Base-by-base conservation (phyloP, 805 yeast genomes). In the Saturnispora diversa region DNA sequence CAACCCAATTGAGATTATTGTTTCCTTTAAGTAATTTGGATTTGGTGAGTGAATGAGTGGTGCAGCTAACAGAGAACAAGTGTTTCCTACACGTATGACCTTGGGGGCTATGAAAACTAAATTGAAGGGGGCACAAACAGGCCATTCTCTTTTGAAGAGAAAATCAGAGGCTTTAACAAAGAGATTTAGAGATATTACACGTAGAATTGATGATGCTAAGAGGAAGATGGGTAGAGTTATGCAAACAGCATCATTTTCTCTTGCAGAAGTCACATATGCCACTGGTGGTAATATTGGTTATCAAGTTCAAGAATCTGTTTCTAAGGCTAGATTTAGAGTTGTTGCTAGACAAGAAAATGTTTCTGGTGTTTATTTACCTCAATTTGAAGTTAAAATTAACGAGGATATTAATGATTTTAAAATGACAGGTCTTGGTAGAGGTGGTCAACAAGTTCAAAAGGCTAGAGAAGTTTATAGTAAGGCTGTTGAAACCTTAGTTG, bases 51-150 rank as follows among this genome's bases (percentile, higher is more conserved):
- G 9, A n/a, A 39, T 39, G 42, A 33, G 38, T 33, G 42, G 37
- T 9, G 42, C 42, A 27, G 42, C 42, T 23, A 39, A 24, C 43
- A 83, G 97, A 71, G 97, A 88, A 62, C 94, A 85, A 59, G 97
- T 88, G 34, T 88, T 88, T 63, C 96, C 97, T 25, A 88, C 97
- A 39, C 88, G 97, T 65, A 88, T 88, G 97, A 90, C 97, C 44
- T 75, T 90, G 51, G 87, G 95, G 36, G 62, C 84, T 45, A 92
- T 92, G 97, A 92, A 92, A 69, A 75, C 84, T 45, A 92, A 92
- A 64, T 75, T 92, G 59, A 90, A 88, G 65, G 98, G 98, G 41
- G 98, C 98, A 2, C 88, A 85, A 55, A 95, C 85, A 57, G 98
- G 98, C 27, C 94, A 92, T 62, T 84, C 94, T 12, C 70, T 90